These are phyloP conservation scores for Sphenostylis stenocarpa DNA, from an alignment of 306 rosid genomes.

Conservation along the genomic window DNA sequence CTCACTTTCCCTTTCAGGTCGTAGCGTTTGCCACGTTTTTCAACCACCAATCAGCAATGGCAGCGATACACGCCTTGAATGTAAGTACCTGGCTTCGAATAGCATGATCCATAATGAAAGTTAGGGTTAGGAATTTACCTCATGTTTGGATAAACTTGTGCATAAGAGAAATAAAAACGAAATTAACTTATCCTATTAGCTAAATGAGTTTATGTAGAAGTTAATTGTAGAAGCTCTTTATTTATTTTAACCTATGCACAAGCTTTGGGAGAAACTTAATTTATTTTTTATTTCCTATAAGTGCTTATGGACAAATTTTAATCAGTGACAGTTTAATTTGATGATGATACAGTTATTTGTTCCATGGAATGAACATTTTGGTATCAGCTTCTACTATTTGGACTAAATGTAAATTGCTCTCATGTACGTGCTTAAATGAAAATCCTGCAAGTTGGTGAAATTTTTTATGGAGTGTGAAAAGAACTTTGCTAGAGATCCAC, in stretches of 20 bases:
- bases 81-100: conserved; percentile 50
- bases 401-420: not conserved
- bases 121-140: not conserved
- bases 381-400: not conserved
- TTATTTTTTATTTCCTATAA: not conserved
- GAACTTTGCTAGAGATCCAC: no score
- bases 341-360: no score
- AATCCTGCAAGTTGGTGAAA: conserved; percentile 8
- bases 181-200: not conserved
- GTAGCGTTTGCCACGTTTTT: conserved; percentile 95
- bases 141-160: not conserved
- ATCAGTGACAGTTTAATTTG: no score
- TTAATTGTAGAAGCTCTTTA: not conserved
- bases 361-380: not conserved
- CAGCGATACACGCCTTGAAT: conserved; percentile 73
- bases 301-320: not conserved
- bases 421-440: not conserved
- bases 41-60: conserved; percentile 84
- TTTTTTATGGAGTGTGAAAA: not conserved
- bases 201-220: not conserved
- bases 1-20: conserved; percentile 57
- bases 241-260: not conserved
- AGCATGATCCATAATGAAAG: not conserved
- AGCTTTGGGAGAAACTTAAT: not conserved
- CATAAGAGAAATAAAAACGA: not conserved